phyloP scores from a whole-genome alignment of 2,329 filamentous ascomycete genomes.

The Hypomyces rosellus region DNA sequence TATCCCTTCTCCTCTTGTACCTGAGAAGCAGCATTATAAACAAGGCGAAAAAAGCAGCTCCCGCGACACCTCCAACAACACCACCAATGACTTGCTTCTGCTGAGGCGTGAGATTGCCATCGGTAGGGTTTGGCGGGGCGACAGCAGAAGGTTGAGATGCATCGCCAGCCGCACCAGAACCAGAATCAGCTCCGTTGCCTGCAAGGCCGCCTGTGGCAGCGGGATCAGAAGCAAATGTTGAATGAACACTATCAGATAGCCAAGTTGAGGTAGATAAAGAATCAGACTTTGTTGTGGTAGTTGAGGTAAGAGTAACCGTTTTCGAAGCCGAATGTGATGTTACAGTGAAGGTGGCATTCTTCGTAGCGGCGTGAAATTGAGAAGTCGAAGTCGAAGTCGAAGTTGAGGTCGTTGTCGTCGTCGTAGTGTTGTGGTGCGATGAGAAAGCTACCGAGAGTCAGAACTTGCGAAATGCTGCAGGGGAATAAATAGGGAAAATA shows the following conservation, averaged over 20 bases:
- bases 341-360: too few species aligned
- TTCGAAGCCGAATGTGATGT: too few species aligned
- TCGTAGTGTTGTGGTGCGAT: not conserved
- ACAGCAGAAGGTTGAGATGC: slow-evolving; percentile 14
- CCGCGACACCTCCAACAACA: slow-evolving; percentile 53
- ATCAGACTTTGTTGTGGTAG: not conserved
- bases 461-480: not conserved
- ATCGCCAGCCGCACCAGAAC: not conserved
- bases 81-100: slow-evolving; percentile 45
- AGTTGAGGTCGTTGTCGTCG: not conserved
- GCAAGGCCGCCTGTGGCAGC: slow-evolving; percentile 1
- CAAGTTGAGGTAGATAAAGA: not conserved
- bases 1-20: slow-evolving; percentile 47
- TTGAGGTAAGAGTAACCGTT: slow-evolving; percentile 1
- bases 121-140: slow-evolving; percentile 16
- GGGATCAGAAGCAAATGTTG: slow-evolving; percentile 4
- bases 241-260: slow-evolving; percentile 1
- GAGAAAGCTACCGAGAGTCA: not conserved
- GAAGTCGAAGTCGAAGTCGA: too few species aligned
- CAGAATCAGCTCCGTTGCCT: not conserved
- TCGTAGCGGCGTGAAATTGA: too few species aligned
- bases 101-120: slow-evolving; percentile 23
- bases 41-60: slow-evolving; percentile 49
- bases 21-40: slow-evolving; percentile 47
- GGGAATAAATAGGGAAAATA: not conserved